Evolutionary conservation across 768 basidiomycete species (phyloP).

Genomic region (Crassisporium funariophilum): DNA sequence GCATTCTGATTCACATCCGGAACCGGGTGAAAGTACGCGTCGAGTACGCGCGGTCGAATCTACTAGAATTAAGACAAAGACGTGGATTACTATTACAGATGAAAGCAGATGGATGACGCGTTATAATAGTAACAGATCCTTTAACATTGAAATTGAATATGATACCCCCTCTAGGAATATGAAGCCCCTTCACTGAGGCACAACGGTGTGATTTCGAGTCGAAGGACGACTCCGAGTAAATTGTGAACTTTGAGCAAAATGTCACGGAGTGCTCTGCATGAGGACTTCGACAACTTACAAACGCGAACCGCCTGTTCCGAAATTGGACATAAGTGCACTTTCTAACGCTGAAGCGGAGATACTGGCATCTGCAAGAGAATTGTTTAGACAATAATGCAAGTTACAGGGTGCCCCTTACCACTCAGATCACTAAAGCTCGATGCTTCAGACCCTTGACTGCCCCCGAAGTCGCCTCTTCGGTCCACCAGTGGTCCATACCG

Average conservation of each 20-base stretch:
- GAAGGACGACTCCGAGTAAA: constrained; percentile 38
- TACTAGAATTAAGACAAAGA: too few relatives aligned
- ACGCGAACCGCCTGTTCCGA: constrained; percentile 64
- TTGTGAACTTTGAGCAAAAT: constrained; percentile 31
- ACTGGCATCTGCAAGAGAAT: constrained; percentile 55
- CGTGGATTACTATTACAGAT: background rate
- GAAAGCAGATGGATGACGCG: background rate
- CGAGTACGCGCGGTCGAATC: background rate
- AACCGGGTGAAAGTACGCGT: background rate
- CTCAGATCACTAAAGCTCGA: constrained; percentile 88
- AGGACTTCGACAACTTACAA: constrained; percentile 51
- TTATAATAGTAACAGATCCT: background rate
- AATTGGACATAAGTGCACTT: constrained; percentile 78
- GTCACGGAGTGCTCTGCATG: background rate
- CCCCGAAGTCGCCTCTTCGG: constrained; percentile 55
- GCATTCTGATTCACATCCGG: background rate
- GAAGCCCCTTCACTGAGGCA: constrained; percentile 15
- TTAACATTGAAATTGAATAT: too few relatives aligned
- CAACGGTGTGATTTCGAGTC: constrained; percentile 29
- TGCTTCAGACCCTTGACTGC: constrained; percentile 70
- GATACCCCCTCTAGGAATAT: background rate
- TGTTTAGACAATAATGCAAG: constrained; percentile 1
- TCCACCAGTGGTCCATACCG: constrained; percentile 48
- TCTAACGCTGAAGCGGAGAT: constrained; percentile 79
- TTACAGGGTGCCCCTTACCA: constrained; percentile 46